Evolutionary conservation across 805 yeast genomes (phyloP).

Genomic region (Wickerhamiella parazyma): DNA sequence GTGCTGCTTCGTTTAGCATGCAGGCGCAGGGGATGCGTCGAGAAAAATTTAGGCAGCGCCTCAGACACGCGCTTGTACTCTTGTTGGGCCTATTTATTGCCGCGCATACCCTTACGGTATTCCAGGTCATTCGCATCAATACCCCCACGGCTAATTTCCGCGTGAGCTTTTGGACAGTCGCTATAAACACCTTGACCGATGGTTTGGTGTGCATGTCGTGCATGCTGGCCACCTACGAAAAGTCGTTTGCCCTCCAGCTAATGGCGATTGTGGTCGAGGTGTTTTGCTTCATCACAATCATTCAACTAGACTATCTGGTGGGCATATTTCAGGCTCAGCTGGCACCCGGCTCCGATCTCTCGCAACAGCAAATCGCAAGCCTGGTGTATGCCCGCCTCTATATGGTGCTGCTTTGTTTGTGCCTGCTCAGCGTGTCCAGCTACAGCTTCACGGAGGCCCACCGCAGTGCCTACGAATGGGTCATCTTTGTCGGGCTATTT

Average conservation of each 20-base stretch:
- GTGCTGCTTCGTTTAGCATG: slow-evolving; percentile 43
- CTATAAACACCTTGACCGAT: slow-evolving; percentile 52
- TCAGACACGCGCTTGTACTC: slow-evolving; percentile 31
- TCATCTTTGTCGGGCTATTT: slow-evolving; percentile 38
- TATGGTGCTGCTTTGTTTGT: slow-evolving; percentile 38
- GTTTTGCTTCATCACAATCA: slow-evolving; percentile 54
- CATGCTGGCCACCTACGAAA: slow-evolving; percentile 42
- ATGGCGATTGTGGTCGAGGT: slow-evolving; percentile 58
- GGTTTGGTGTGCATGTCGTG: slow-evolving; percentile 53
- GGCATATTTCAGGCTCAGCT: slow-evolving; percentile 55
- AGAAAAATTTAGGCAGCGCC: slow-evolving; percentile 31
- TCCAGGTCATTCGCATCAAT: slow-evolving; percentile 56
- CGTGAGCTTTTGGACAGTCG: slow-evolving; percentile 50
- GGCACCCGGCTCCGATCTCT: slow-evolving; percentile 4
- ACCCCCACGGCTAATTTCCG: slow-evolving; percentile 73
- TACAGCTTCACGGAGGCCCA: slow-evolving; percentile 45
- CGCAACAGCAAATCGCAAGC: slow-evolving; percentile 38
- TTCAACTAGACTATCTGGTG: slow-evolving; percentile 62
- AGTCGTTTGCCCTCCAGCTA: slow-evolving; percentile 49
- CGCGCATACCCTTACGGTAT: slow-evolving; percentile 45
- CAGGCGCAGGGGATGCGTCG: slow-evolving; percentile 38
- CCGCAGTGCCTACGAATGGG: slow-evolving; percentile 45
- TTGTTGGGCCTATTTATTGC: slow-evolving; percentile 34
- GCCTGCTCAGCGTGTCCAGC: slow-evolving; percentile 45
- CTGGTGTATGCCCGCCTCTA: slow-evolving; percentile 38